Evolutionary conservation across 371 early-diverging fungal species (phyloP), one percentile per base, ranked within the genome.

Genomic region (Actinomucor elegans): DNA sequence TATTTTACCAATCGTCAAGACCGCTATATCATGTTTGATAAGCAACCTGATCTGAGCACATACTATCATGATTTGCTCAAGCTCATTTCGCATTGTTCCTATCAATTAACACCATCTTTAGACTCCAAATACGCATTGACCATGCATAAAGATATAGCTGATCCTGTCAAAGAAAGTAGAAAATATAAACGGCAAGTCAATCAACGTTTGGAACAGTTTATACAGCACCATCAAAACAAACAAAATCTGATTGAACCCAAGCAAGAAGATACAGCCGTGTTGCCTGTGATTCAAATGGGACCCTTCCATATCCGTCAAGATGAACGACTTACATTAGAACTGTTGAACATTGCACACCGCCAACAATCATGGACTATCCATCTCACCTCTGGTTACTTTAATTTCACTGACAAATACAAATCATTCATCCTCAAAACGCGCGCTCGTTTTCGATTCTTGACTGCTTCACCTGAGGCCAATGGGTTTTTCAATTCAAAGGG

Each of bases 1-100:
- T 98, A 98, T 69, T 98, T 98, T 68, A 84, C 86, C 4, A 87
- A 93, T 71, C 82, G 99, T 7, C 97, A 97, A 69, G 99, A 98
- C 74, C 86, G 99, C 24, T 97, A 96, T 53, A 81, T 95, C 27
- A 49, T 75, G 33, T 86, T 96, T 48, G 49, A 77, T 1, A 66
- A 85, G 23, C 62, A 73, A 3, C 55, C 60, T 11, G 67, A 66
- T 1, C 46, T 98, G 9, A 74, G 82, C 0, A 54, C 70, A 11
- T 97, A 94, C 61, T 95, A 89, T 64, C 59, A 57, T 8, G 79
- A 82, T 9, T 74, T 98, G 26, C 67, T 91, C 3, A 37, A 74
- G 0, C 59, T 79, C 0, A 77, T 96, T 1, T 71, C 79, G 9
- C 52, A 71, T 1, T 80, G 91, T 36, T 93, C 94, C 6, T 93